Evolutionary conservation across 495 filamentous ascomycete species (phyloP), one percentile per base, ranked within the genome.

Genomic region (Talaromyces borbonicus): DNA sequence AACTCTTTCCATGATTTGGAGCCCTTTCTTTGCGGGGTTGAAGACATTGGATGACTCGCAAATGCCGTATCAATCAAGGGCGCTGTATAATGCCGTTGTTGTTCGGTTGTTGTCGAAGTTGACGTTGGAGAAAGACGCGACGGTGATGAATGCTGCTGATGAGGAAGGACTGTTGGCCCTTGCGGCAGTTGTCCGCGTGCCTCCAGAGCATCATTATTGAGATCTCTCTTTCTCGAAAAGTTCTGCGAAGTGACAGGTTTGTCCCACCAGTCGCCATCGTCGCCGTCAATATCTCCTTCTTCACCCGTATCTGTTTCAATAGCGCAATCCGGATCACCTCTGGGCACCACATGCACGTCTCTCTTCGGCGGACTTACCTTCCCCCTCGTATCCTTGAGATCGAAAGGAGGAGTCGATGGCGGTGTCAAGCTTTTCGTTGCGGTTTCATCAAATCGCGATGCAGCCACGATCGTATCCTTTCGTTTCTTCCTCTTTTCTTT

Each of bases 1-100:
- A 71, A 71, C 38, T 66, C 62, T 16, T 67, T 66, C 68, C 68
- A 71, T 9, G 64, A 51, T 39, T 56, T 67, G 32, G 55, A 54
- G 23, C 65, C 67, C 8, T 57, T 57, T 26, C 61, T 59, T 22
- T 58, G 59, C 11, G 56, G 56, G 7, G 54, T 52, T 6, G 37
- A 22, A 0, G 59, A 51, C 43, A 56, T 61, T 18, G 52, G 47
- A 33, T 62, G 66, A 47, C 59, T 65, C 12, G 42, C 43, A 22
- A 39, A 46, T n/a, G 31, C 69, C 47, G 65, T 69, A 55, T 71
- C 66, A 40, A 70, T 66, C 40, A 67, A 47, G 8, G 65, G 58
- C 43, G 53, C 57, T 24, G 48, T 49, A 5, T 32, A 55, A 46
- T 47, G 36, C 41, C 54, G 12, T 8, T 42, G n/a, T 16, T 38